Evolutionary conservation across 164 flowering plant species (phyloP), one percentile per base, ranked within the genome.

Genomic region (Santalum album): DNA sequence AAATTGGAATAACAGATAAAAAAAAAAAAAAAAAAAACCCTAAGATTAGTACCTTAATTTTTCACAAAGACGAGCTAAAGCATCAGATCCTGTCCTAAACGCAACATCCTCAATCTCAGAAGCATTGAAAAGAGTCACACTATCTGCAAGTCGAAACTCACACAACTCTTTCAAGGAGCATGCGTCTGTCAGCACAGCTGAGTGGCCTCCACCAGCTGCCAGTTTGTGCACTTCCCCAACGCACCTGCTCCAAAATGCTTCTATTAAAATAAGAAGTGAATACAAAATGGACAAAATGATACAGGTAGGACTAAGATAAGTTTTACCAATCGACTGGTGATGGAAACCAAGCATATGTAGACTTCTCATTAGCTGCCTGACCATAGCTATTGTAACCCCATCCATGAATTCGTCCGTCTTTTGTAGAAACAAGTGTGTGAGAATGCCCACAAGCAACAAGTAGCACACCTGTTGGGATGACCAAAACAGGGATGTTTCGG

Each of bases 181-280:
- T 43, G 96, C 91, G 75, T 92, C 97, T 58, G 99, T 92, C 62
- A 89, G 59, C 39, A 89, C 96, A 54, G 99, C 99, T 2, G 99
- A 87, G 68, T 92, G 99, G 25, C 99, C 99, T 49, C 99, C 99
- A 47, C 99, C 99, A 62, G 99, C 99, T 32, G 95, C 94, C 62
- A 92, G 66, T 65, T 87, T 89, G 43, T 85, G 74, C 19, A 87
- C 86, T 69, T 79, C 90, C 49, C 99, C 99, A 58, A 92, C 84
- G 61, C 99, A 89, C 96, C 96, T 92, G 67, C 55, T 65, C 12
- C 27, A 50, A 40, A 19, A 49, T 27, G 58, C 29, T 60, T 59
- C 47, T 47, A 59, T 51, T 20, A 54, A 38, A 34, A 50, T n/a
- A n/a, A n/a, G n/a, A n/a, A n/a, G 48, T 9, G 48, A 44, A 44